Evolutionary conservation across 305 asterid species (phyloP), one percentile per base, ranked within the genome.

Genomic region (Solanum hybrid): DNA sequence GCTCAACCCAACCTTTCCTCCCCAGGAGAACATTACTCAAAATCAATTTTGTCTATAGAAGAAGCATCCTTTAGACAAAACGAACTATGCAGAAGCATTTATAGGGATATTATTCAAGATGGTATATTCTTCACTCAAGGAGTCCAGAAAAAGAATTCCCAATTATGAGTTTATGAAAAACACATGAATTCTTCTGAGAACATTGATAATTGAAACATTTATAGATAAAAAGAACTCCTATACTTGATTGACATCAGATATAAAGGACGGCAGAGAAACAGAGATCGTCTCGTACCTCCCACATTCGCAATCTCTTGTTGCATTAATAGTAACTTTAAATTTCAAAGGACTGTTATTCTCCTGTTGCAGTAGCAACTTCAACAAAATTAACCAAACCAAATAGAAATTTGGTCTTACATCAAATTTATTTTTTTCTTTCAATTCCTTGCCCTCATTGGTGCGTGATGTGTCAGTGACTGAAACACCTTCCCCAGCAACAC

Each of bases 221-320:
- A 79, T 7, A n/a, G 61, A 26, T 6, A 10, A 81, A 81, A 81
- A 31, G 7, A 61, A 29, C 76, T 84, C 88, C 88, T 84, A 51
- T 84, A 27, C 41, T 88, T 32, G 57, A 31, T 45, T 88, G 81
- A 31, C 29, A 17, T 84, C 76, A 51, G 88, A 84, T 57, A 61
- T 57, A 10, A 31, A 89, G 57, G 93, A 93, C 34, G 97, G 95
- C 90, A 95, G 88, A 14, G 95, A 93, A 80, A 96, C 91, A 26
- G 94, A 92, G 51, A 91, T 70, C 97, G 94, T 93, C 92, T 94
- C 94, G 88, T 92, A 90, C 93, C 95, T 94, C 90, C 97, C 98
- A 39, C 80, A 92, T 91, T 95, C 97, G 90, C 93, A 90, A 76
- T 94, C 95, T 93, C 89, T 92, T 61, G 78, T 73, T 29, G 92